Evolutionary conservation across 2,329 filamentous ascomycete genomes (phyloP).

Genomic region (Colletotrichum chrysophilum): DNA sequence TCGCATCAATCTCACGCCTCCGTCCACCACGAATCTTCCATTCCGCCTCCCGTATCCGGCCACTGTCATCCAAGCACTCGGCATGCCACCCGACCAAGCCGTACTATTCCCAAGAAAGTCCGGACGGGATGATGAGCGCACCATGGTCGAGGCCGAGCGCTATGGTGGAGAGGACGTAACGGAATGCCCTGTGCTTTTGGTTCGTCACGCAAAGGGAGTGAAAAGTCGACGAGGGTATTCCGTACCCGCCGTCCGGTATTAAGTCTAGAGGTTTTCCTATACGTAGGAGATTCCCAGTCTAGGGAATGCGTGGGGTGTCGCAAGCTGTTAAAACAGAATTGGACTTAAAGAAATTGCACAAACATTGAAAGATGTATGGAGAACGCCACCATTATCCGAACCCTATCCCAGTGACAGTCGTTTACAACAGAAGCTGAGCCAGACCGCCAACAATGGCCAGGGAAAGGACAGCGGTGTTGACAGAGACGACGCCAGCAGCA

Average conservation of each 20-base stretch:
- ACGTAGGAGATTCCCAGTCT: constrained; percentile 33
- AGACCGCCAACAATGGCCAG: constrained; percentile 52
- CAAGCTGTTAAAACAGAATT: constrained; percentile 17
- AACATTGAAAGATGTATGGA: constrained; percentile 23
- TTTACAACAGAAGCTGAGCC: constrained; percentile 56
- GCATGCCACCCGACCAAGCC: neutral
- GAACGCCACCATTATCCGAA: constrained; percentile 24
- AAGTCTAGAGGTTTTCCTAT: constrained; percentile 49
- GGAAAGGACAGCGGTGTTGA: constrained; percentile 54
- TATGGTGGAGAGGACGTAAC: neutral
- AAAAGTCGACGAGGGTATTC: constrained; percentile 28
- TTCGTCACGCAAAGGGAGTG: constrained; percentile 27
- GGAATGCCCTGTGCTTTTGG: constrained; percentile 9
- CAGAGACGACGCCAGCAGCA: constrained; percentile 48
- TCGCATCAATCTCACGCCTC: neutral
- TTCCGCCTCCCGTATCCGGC: neutral
- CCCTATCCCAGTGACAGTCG: neutral
- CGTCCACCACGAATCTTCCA: neutral
- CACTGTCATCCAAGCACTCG: constrained; percentile 7
- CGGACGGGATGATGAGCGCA: neutral
- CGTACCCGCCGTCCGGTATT: constrained; percentile 37
- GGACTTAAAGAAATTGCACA: constrained; percentile 20
- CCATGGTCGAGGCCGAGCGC: neutral
- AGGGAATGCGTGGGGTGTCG: constrained; percentile 14
- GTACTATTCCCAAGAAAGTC: neutral